Base-by-base conservation (phyloP, 352 stramenopile genomes). In the Blastocystis sp. region DNA sequence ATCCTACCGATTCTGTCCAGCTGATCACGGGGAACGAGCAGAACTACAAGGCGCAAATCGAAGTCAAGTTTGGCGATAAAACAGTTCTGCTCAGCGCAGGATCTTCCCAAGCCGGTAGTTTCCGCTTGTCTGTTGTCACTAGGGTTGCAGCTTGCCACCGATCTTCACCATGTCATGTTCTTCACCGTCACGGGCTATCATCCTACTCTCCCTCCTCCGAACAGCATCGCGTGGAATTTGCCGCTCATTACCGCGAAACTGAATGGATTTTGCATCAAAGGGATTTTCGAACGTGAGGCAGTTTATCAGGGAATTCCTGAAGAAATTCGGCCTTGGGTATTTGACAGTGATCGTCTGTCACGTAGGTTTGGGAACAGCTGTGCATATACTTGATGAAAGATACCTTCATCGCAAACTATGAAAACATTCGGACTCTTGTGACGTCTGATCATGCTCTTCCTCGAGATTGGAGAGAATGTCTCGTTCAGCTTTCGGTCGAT, bases 261-360 rank as follows among this genome's bases (percentile, higher is more conserved):
- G 9, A 84, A 61, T 43, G 73, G 73, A 23, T 34, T 29, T 13
- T 66, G 59, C 34, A 13, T 68, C 23, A 66, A 68, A 29, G 43
- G 47, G 3, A 63, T 84, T 15, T 84, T 84, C 39, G 73, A 66
- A 55, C 73, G 73, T n/a, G 73, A 84, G 39, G 73, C 73, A 13
- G 73, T 84, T 7, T 84, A 84, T 15, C 73, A 84, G 29, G 73
- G 73, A 15, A 68, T 84, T 68, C 73, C 54, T n/a, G 73, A 84
- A 43, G 73, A 84, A 53, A 84, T 84, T 29, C 73, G 73, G 9
- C 73, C 73, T 20, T 84, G 73, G 73, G 73, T 66, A 8, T 8
- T 15, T 1, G 9, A 13, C 9, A 13, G 0, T 20, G 0, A 1
- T 66, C n/a, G 56, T 23, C 20, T 66, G 56, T 66, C 9, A 66